These are phyloP conservation scores for Laguncularia racemosa DNA, from an alignment of 345 rosid species.

Conservation along the genomic window DNA sequence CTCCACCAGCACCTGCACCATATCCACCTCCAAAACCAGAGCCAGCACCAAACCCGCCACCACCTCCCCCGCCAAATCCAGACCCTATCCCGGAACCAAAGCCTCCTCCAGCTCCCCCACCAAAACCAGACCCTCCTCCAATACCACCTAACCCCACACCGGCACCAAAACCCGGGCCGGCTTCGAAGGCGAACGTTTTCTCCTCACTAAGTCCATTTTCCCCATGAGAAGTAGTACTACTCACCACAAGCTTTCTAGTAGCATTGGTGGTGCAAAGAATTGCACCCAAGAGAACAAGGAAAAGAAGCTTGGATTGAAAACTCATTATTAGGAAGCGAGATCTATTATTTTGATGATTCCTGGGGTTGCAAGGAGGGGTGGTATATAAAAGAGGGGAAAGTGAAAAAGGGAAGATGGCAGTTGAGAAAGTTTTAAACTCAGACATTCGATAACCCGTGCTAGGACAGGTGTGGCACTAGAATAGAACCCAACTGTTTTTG, in stretches of 20 bases:
- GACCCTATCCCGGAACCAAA: constrained; percentile 15
- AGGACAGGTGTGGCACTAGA: neutral
- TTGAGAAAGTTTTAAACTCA: constrained; percentile 9
- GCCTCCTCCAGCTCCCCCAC: constrained; percentile 12
- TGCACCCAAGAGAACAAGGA: constrained; percentile 11
- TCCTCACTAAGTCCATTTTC: constrained; percentile 2
- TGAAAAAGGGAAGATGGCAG: constrained; percentile 6
- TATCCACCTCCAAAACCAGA: neutral
- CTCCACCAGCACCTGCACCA: constrained; percentile 12
- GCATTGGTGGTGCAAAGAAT: constrained; percentile 26
- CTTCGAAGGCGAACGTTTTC: constrained; percentile 16
- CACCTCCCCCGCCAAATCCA: neutral
- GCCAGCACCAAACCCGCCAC: constrained; percentile 6
- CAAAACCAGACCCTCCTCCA: constrained; percentile 4
- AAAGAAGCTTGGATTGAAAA: neutral
- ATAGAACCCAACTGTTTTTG: too few species aligned
- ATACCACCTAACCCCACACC: constrained; percentile 4
- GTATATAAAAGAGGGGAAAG: neutral
- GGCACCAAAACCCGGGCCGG: neutral
- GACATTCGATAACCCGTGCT: neutral
- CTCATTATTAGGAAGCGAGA: too few species aligned
- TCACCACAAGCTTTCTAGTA: constrained; percentile 26
- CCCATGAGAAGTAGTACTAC: neutral
- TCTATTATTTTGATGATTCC: too few species aligned
- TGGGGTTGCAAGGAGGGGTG: too few species aligned